These are phyloP conservation scores for Galerina sulciceps DNA, from an alignment of 768 basidiomycete species.

Conservation along the genomic window DNA sequence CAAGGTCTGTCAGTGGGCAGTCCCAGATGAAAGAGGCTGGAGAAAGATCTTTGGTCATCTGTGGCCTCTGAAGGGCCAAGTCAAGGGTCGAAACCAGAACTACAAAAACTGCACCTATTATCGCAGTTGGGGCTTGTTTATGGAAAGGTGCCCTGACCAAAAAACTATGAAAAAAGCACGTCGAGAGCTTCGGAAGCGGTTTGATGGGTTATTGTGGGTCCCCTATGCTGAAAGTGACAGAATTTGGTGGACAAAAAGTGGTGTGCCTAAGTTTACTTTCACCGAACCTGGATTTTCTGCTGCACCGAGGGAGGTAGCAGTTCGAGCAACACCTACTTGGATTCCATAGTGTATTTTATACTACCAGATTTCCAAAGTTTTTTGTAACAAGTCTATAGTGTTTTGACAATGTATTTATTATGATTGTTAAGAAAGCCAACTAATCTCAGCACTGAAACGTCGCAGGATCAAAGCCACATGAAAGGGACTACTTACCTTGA, in stretches of 20 bases:
- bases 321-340: too few species aligned
- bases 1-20: conserved; percentile 17
- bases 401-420: too few species aligned
- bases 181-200: conserved; percentile 4
- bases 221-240: conserved; percentile 18
- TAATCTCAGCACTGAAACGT: too few species aligned
- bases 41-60: conserved; percentile 14
- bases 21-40: conserved; percentile 14
- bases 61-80: conserved; percentile 9
- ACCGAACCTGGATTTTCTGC: too few species aligned
- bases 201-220: conserved; percentile 23
- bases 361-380: too few species aligned
- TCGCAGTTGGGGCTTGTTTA: conserved; percentile 6
- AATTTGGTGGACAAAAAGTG: conserved; percentile 22
- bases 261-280: too few species aligned
- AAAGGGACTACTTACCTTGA: too few species aligned
- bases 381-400: too few species aligned
- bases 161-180: neutral
- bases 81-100: conserved; percentile 12
- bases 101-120: conserved; percentile 12
- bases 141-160: neutral
- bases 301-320: too few species aligned
- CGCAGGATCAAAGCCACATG: too few species aligned
- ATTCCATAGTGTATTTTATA: too few species aligned
- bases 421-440: too few species aligned